These are phyloP conservation scores for Cyclotella baltica DNA, from an alignment of 108 stramenopile genomes.

Conservation along the genomic window DNA sequence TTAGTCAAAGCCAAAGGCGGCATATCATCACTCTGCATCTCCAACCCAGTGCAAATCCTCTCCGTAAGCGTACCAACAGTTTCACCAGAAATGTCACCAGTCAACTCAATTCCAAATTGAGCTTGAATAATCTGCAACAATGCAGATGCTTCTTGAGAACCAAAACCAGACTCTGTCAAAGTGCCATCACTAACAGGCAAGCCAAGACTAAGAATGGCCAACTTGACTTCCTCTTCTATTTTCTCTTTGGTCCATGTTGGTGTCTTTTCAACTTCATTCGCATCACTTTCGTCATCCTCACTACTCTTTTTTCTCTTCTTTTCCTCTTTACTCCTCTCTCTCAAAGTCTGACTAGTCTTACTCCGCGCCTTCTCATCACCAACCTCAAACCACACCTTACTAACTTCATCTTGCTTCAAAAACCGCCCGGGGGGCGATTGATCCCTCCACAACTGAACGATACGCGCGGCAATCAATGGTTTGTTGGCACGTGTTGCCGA, in stretches of 20 bases:
- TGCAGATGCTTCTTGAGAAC: background rate
- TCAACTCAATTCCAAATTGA: background rate
- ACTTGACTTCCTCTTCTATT: background rate
- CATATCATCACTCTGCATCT: background rate
- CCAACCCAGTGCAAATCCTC: background rate
- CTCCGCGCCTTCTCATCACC: constrained; percentile 66
- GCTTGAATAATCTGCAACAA: background rate
- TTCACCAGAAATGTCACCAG: background rate
- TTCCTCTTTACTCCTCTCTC: constrained; percentile 19
- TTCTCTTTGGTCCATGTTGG: background rate
- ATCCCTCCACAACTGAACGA: constrained; percentile 13
- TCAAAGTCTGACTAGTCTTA: constrained; percentile 60
- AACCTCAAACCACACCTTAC: constrained; percentile 57
- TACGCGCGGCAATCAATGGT: constrained; percentile 6
- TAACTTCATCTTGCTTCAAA: constrained; percentile 27
- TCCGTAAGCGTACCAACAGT: background rate
- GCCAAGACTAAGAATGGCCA: background rate
- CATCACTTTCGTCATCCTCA: background rate
- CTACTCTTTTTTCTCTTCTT: background rate
- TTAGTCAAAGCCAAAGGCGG: background rate
- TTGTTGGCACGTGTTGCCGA: background rate
- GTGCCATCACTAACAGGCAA: background rate
- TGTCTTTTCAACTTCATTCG: too few relatives aligned
- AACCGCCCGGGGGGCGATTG: constrained; percentile 33
- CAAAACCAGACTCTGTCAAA: background rate